Conservation (phyloP, 2,329 filamentous ascomycete species). For the Fusarium sp. region DNA sequence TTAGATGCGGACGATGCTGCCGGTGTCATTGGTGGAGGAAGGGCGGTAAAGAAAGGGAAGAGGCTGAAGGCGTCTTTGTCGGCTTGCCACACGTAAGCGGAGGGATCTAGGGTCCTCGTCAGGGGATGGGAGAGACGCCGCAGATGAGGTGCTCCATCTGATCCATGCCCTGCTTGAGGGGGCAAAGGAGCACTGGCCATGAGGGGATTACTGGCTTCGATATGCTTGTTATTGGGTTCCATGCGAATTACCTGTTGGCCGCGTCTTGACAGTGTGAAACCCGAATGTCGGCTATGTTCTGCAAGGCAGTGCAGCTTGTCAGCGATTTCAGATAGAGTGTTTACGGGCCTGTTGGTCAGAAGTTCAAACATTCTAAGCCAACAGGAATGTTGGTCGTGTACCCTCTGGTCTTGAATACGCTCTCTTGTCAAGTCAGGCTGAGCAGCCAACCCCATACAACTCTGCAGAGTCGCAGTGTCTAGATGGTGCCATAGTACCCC, state of each 20-base stretch:
- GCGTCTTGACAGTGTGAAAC: neutral
- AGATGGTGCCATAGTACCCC: conserved; percentile 34
- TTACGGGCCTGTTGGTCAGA: neutral
- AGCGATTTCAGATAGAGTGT: conserved; percentile 19
- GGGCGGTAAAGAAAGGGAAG: neutral
- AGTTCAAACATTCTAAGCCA: neutral
- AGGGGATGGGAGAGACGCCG: conserved; percentile 5
- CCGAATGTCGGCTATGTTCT: neutral
- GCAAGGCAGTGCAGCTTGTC: conserved; percentile 2
- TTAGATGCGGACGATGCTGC: conserved; percentile 22
- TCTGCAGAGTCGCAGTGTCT: conserved; percentile 2
- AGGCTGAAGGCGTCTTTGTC: neutral
- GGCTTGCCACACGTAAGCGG: conserved; percentile 13
- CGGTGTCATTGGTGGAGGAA: conserved; percentile 30
- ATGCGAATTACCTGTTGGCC: neutral
- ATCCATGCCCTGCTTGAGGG: conserved; percentile 4
- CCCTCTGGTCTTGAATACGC: neutral
- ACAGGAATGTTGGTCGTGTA: neutral
- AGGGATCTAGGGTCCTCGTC: conserved; percentile 28
- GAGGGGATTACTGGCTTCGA: conserved; percentile 28
- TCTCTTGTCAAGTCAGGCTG: neutral
- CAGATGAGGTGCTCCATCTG: conserved; percentile 30
- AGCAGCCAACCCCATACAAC: neutral
- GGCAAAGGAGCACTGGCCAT: conserved; percentile 30
- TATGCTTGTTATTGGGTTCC: neutral